These are phyloP conservation scores for Zygotorulaspora mrakii DNA, from an alignment of 1,139 yeast genomes.

Conservation along the genomic window DNA sequence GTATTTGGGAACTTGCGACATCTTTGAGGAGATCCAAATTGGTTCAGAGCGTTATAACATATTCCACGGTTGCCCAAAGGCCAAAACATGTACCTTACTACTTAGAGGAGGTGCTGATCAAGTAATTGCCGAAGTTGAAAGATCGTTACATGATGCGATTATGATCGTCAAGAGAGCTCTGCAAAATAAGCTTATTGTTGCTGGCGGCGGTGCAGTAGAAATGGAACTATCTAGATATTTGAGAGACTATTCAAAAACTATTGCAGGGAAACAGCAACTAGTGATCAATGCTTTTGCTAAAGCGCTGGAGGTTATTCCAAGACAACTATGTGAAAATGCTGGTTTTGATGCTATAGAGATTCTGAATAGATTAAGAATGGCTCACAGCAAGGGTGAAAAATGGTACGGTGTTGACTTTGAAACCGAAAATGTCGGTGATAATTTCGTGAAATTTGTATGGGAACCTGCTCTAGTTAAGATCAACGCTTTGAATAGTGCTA, in stretches of 20 bases:
- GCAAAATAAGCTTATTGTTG: conserved; percentile 80
- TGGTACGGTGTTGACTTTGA: conserved; percentile 94
- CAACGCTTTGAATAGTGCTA: conserved; percentile 91
- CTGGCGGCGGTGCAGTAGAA: conserved; percentile 99
- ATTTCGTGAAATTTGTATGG: conserved; percentile 88
- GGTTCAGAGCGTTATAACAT: conserved; percentile 94
- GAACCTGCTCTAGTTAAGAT: conserved; percentile 94
- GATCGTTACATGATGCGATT: conserved; percentile 95
- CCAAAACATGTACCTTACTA: conserved; percentile 88
- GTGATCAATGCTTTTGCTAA: conserved; percentile 89
- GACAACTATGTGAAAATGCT: conserved; percentile 96
- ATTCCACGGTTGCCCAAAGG: conserved; percentile 87
- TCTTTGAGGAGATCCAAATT: conserved; percentile 88
- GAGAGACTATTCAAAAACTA: conserved; percentile 79
- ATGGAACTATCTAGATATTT: conserved; percentile 91
- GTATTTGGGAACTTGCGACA: conserved; percentile 82
- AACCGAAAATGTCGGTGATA: conserved; percentile 77
- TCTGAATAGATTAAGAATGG: conserved; percentile 83
- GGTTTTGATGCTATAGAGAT: conserved; percentile 96
- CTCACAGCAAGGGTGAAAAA: conserved; percentile 87
- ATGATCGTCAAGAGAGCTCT: conserved; percentile 97
- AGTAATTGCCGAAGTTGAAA: conserved; percentile 96
- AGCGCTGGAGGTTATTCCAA: conserved; percentile 92
- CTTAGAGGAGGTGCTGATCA: conserved; percentile 98
- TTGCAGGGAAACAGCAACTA: conserved; percentile 94